Evolutionary conservation across 2,329 filamentous ascomycete genomes (phyloP), one percentile per base, ranked within the genome.

Genomic region (Aspergillus felis): DNA sequence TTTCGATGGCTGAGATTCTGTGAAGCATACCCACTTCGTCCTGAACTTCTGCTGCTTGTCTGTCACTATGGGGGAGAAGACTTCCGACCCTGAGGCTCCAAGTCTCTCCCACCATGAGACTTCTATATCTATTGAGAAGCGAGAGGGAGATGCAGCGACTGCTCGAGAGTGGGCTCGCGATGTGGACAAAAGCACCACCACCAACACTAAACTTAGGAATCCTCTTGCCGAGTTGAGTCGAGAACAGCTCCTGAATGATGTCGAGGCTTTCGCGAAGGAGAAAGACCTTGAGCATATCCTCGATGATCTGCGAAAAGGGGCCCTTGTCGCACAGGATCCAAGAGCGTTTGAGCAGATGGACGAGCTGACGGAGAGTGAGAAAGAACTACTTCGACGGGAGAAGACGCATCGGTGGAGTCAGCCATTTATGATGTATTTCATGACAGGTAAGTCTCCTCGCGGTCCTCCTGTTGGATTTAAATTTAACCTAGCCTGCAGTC

Each of bases 241-340:
- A 14, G 68, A 71, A 14, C 63, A 68, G 48, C 60, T 72, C 22
- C 57, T 71, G 3, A 53, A 50, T 8, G 68, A 72, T 52, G 66
- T 70, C 38, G 68, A 71, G 47, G 55, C 59, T 8, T 72, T 67
- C 66, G 87, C 86, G 25, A 74, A 78, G 12, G 75, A 81, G 48
- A 84, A 88, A 62, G 79, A 81, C 22, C 78, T 92, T 32, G 73
- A 76, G 2, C 82, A 88, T 57, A 80, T 87, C 59, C 73, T 84
- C 2, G 74, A 76, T 14, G 55, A 68, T 28, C 56, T 69, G 10
- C 65, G 64, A 29, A 66, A 63, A 20, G 89, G 88, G 29, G 89
- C 89, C 2, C 79, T 92, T 9, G 82, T 92, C 20, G 89, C 90
- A 3, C 87, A 90, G 69, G 84, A 89, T 64, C 88, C 88, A 0